Base-by-base conservation (phyloP, 2,329 filamentous ascomycete species). In the Sclerotiophoma versabilis region DNA sequence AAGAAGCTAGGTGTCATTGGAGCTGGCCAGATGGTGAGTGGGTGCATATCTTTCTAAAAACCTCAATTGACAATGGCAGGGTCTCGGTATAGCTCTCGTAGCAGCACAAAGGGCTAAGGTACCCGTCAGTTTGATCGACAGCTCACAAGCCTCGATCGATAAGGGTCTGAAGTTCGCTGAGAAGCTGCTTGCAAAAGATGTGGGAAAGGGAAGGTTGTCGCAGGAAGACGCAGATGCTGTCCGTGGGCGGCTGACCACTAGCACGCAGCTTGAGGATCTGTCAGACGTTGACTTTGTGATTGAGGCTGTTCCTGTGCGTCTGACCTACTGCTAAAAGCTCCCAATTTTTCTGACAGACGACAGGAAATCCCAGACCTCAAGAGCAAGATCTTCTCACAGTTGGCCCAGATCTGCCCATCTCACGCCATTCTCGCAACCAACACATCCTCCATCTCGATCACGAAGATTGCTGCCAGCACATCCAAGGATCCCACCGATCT, bases 371-470 rank as follows among this genome's bases (percentile, higher is more conserved):
- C 90, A 33, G 81, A 88, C 45, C 84, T 99, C 60, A 99, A 99
- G 78, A 87, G 87, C 62, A 86, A 87, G 62, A 96, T 99, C 63
- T 99, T 99, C 79, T 80, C 85, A 61, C 84, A 89, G 69, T 84
- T 99, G 10, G 92, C 93, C 6, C 80, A 90, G 66, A 87, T 96
- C 64, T 93, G 90, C 64, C 88, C 92, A 10, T 81, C 87, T 46
- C 92, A 98, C 72, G 87, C 95, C 54, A 91, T 99, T 66, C 85
- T 99, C 29, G 93, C 95, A 5, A 99, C 95, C 59, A 99, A 99
- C 80, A 99, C 95, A 6, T 96, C 92, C n/a, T 96, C 92, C 58
- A 99, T 99, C 73, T 93, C 91, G 57, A 97, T 99, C 75, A 99
- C 95, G 36, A 90, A 89, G 71, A 97, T 99, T 68, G 95, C 95